A percentile compares a stretch with the other conserved stretches of the same genome.
These are phyloP conservation scores for Apiospora aurea DNA, from an alignment of 2,329 filamentous ascomycete genomes.

Conservation along the genomic window DNA sequence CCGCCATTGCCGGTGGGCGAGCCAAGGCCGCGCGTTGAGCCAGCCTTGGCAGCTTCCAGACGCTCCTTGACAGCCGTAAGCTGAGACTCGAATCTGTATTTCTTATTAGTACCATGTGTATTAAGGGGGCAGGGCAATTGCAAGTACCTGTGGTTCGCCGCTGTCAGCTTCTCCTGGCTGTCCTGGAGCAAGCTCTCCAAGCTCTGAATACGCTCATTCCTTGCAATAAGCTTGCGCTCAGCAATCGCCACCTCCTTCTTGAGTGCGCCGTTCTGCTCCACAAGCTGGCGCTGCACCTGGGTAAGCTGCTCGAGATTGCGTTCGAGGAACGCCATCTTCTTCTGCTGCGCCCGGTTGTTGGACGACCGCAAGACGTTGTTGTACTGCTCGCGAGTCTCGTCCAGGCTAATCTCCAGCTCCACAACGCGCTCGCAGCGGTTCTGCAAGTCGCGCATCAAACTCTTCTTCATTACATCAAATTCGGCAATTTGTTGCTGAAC, in stretches of 20 bases:
- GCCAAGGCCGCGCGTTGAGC: constrained; percentile 84
- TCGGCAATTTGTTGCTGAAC: constrained; percentile 98
- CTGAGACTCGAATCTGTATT: constrained; percentile 88
- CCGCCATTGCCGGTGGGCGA: constrained; percentile 65
- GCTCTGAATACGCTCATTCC: constrained; percentile 96
- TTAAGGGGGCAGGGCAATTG: not conserved
- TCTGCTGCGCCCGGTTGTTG: constrained; percentile 98
- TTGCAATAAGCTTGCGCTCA: constrained; percentile 93
- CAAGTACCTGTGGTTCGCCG: constrained; percentile 90
- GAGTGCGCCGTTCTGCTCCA: constrained; percentile 94
- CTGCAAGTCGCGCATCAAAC: constrained; percentile 96
- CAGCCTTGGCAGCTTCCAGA: constrained; percentile 91
- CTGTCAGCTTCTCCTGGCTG: constrained; percentile 97
- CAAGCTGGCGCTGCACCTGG: constrained; percentile 94
- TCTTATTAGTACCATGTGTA: constrained; percentile 37
- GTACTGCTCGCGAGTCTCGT: constrained; percentile 98
- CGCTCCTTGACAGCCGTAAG: constrained; percentile 97
- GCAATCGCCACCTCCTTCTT: constrained; percentile 99
- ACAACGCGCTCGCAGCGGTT: constrained; percentile 98
- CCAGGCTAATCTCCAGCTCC: constrained; percentile 95
- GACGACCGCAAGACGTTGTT: constrained; percentile 96
- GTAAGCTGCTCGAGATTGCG: constrained; percentile 97
- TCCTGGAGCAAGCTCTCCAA: constrained; percentile 92
- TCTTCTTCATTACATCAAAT: constrained; percentile 99
- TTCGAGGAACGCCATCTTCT: constrained; percentile 99